Base-by-base conservation (phyloP, 371 early-diverging fungal genomes). In the Nematocida displodere region DNA sequence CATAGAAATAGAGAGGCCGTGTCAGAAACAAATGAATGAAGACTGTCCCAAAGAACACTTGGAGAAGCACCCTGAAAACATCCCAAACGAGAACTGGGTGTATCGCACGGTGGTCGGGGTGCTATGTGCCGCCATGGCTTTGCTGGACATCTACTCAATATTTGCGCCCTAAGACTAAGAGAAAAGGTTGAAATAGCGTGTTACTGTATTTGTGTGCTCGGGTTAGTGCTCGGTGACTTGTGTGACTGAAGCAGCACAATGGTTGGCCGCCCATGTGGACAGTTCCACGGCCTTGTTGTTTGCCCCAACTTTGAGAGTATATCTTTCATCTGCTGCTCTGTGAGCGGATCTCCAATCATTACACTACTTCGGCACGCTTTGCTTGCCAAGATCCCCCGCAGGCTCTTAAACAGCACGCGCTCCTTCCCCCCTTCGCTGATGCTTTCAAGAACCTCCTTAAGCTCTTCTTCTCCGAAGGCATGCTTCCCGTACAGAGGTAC, bases 181-280 rank as follows among this genome's bases (percentile, higher is more conserved):
- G n/a, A n/a, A n/a, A n/a, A n/a, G n/a, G n/a, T n/a, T n/a, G n/a
- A n/a, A n/a, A n/a, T n/a, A n/a, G n/a, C n/a, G 44, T 42, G 44
- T 11, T 11, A 13, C 13, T 42, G 44, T 42, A n/a, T 11, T 11
- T 42, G 44, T 42, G 44, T 42, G 44, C 13, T 11, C n/a, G 44
- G n/a, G 44, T 42, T 42, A 42, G 44, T 42, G n/a, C n/a, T 42
- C 13, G 44, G 11, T 13, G 44, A 42, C 44, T 42, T 42, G 44
- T n/a, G 44, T 42, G 7, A 13, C 34, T 67, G 68, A 7, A 82
- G 47, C 2, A 82, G 47, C 31, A 66, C 66, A 54, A 82, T 81
- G 15, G 96, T 94, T 0, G 97, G 96, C 20, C 97, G 85, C 2
- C 97, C 97, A 77, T 97, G 97, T 17, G 96, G 96, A 78, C 97